Base-by-base conservation (phyloP, 345 rosid genomes). In the Firmiana major region DNA sequence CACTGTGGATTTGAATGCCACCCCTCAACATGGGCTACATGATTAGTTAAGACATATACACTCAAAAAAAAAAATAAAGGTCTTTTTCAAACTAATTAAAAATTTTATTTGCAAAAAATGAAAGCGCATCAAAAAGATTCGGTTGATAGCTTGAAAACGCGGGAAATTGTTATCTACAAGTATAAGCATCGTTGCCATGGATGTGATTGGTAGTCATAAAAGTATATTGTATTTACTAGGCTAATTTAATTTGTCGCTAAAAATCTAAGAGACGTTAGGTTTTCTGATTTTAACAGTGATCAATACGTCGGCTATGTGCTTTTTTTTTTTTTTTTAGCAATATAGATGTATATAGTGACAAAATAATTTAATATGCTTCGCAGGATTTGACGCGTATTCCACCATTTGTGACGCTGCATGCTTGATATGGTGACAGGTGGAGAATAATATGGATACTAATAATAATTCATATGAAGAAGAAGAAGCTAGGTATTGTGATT, bases 121-220 rank as follows among this genome's bases (percentile, higher is more conserved):
- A 58, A 76, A 70, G 67, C 55, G 72, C 82, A 87, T 80, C 81
- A 82, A 79, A 79, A 87, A 85, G 92, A 91, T 88, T 90, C 89
- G 85, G 76, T 73, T 83, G 87, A 77, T 83, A 84, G 75, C 92
- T 89, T 91, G 83, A 82, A 81, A 83, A 81, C 84, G 78, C 81
- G 83, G 89, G 90, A 88, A 87, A 85, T 86, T 86, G 93, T 88
- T 91, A 79, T 84, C 90, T 86, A 86, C 90, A 89, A 91, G 93
- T 83, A 86, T 80, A 86, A 78, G 88, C 90, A 85, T 88, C 83
- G 79, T 77, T 63, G 78, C 15, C 80, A 73, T 75, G 74, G 83
- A 78, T 78, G 84, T 81, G 89, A 88, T 81, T 78, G 85, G 73
- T 59, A 69, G 26, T 68, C 31, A 64, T 34, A 59, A 43, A 58